Percentiles rank a stretch among this genome's conserved stretches.
Evolutionary conservation across 129 eudicot genomes (phyloP).

Genomic region (Saussurea involucrata): DNA sequence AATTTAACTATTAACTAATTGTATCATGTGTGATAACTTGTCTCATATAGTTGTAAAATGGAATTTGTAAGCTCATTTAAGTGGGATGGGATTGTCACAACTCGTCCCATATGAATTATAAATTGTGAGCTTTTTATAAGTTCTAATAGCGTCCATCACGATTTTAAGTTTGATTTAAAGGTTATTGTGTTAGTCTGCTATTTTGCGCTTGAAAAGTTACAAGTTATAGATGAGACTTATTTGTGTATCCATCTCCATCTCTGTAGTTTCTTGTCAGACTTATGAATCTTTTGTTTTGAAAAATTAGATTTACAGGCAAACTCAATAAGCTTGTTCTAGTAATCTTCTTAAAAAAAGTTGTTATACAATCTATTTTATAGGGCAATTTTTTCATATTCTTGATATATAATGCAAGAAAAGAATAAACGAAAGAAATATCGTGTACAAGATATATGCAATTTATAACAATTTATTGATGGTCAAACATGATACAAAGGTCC

Average conservation of each 20-base stretch:
- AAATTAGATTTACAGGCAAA: neutral
- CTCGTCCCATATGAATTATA: too few species aligned
- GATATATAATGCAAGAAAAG: neutral
- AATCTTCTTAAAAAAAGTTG: neutral
- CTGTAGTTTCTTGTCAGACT: neutral
- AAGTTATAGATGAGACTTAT: neutral
- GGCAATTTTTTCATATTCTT: neutral
- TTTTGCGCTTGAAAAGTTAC: neutral
- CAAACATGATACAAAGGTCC: neutral
- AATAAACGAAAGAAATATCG: neutral
- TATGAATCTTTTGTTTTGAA: neutral
- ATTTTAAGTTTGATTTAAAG: neutral
- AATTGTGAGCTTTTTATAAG: too few species aligned
- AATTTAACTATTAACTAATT: neutral
- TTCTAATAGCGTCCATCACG: neutral
- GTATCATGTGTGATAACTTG: neutral
- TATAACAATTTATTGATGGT: neutral
- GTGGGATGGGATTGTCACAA: too few species aligned
- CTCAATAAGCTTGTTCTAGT: neutral
- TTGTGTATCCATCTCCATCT: neutral
- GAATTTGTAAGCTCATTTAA: neutral
- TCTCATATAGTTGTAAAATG: too few species aligned
- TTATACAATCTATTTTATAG: neutral
- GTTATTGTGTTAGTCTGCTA: neutral
- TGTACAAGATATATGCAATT: neutral